Conservation (phyloP, 2,329 filamentous ascomycete species). For the Epichloe bromicola region DNA sequence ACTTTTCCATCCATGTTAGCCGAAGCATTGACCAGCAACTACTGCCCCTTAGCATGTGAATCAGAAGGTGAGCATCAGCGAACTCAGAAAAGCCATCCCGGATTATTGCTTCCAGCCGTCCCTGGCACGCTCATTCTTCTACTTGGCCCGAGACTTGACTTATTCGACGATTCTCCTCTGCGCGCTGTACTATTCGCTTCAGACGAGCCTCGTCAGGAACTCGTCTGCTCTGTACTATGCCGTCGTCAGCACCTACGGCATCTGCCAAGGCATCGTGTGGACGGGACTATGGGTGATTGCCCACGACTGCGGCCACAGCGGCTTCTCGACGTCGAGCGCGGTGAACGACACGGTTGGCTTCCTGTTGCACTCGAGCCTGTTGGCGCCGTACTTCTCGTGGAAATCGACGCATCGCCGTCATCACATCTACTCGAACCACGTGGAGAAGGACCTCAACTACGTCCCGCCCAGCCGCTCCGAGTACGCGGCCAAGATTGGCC, state of each 20-base stretch:
- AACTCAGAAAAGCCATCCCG: constrained; percentile 33
- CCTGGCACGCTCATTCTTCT: constrained; percentile 15
- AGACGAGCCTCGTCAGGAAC: background rate
- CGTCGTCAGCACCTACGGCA: constrained; percentile 38
- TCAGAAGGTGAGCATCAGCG: background rate
- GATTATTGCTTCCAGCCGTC: constrained; percentile 43
- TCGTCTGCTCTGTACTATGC: background rate
- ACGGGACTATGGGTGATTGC: constrained; percentile 60
- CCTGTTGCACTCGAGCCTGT: constrained; percentile 49
- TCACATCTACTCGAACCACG: constrained; percentile 55
- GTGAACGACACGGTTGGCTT: constrained; percentile 53
- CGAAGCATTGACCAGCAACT: background rate
- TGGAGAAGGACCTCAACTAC: constrained; percentile 33
- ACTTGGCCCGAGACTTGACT: constrained; percentile 42
- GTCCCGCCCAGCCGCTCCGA: background rate
- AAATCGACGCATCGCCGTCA: constrained; percentile 58
- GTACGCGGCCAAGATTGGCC: background rate
- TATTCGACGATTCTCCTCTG: constrained; percentile 26
- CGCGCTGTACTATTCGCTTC: background rate
- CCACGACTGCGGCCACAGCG: constrained; percentile 59
- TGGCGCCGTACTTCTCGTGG: constrained; percentile 63
- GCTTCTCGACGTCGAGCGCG: constrained; percentile 43
- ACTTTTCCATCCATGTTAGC: background rate
- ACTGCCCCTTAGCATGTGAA: background rate
- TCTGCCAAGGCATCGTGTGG: constrained; percentile 50